A percentile compares a stretch with the other conserved stretches of the same genome.
Conservation (phyloP, 352 stramenopile genomes). For the Globisporangium polare region DNA sequence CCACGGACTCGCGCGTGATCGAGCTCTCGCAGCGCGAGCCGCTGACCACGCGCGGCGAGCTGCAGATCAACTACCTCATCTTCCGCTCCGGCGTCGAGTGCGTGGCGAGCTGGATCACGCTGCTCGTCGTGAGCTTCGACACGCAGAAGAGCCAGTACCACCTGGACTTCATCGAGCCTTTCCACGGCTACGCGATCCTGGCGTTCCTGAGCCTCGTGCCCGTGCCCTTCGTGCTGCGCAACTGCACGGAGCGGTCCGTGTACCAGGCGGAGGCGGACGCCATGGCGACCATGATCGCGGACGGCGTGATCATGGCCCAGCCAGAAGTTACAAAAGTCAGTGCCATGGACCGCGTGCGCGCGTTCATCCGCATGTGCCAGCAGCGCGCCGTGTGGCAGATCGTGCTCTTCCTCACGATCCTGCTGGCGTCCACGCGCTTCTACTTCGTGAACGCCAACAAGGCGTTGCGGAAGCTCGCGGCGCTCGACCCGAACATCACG, state of each 20-base stretch:
- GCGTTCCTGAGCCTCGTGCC: slow-evolving; percentile 49
- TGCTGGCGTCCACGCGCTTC: slow-evolving; percentile 27
- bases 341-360: slow-evolving; percentile 17
- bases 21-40: slow-evolving; percentile 78
- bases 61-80: slow-evolving; percentile 80
- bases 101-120: slow-evolving; percentile 43
- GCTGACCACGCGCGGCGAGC: slow-evolving; percentile 52
- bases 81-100: slow-evolving; percentile 53
- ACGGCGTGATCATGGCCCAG: slow-evolving; percentile 2
- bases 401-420: slow-evolving; percentile 61
- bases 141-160: slow-evolving; percentile 36
- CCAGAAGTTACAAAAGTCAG: not conserved
- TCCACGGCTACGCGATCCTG: slow-evolving; percentile 45
- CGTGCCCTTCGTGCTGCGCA: slow-evolving; percentile 58
- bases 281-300: slow-evolving; percentile 1
- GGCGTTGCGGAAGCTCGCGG: slow-evolving; percentile 23
- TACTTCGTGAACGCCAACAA: slow-evolving; percentile 46
- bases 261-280: slow-evolving; percentile 21
- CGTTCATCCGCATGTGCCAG: slow-evolving; percentile 62
- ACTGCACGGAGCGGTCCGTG: slow-evolving; percentile 51
- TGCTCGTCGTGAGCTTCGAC: slow-evolving; percentile 42
- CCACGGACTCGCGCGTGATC: slow-evolving; percentile 76
- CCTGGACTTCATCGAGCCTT: slow-evolving; percentile 39
- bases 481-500: slow-evolving; percentile 7
- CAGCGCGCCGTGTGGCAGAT: slow-evolving; percentile 77